phyloP scores from a whole-genome alignment of 129 eudicot species.

The Ambrosia trifida region DNA sequence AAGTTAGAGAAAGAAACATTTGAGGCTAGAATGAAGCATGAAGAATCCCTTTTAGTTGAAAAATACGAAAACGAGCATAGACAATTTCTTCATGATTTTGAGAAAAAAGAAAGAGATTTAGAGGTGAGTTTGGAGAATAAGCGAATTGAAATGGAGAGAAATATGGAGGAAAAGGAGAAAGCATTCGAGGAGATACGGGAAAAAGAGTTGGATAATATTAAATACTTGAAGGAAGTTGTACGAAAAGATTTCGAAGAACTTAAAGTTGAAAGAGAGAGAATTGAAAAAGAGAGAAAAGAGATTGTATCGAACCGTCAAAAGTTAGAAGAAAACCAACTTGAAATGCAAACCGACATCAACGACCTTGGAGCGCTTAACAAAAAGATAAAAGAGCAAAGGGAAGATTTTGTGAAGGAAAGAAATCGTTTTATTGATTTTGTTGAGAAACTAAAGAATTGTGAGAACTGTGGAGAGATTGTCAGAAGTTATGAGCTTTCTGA shows the following conservation, averaged over 20 bases:
- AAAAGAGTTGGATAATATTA: constrained; percentile 49
- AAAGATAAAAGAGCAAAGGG: constrained; percentile 66
- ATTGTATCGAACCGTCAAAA: constrained; percentile 46
- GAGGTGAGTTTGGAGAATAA: constrained; percentile 54
- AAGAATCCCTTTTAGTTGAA: constrained; percentile 48
- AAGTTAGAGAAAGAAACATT: constrained; percentile 66
- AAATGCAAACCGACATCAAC: constrained; percentile 69
- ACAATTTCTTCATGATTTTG: constrained; percentile 63
- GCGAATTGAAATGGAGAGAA: constrained; percentile 56
- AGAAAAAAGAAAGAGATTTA: constrained; percentile 48
- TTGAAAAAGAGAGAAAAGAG: constrained; percentile 61
- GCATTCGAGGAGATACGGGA: constrained; percentile 56
- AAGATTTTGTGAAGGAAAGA: constrained; percentile 59
- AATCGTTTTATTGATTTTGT: constrained; percentile 51
- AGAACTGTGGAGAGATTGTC: constrained; percentile 56
- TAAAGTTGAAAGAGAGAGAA: constrained; percentile 44
- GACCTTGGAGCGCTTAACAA: constrained; percentile 67
- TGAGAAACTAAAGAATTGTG: constrained; percentile 60
- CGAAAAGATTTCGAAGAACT: constrained; percentile 55
- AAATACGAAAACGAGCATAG: constrained; percentile 45
- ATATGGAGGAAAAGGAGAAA: constrained; percentile 51
- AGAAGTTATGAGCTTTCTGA: constrained; percentile 47
- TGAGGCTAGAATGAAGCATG: constrained; percentile 61
- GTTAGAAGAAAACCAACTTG: constrained; percentile 64
- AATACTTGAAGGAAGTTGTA: constrained; percentile 49